phyloP scores from a whole-genome alignment of 495 filamentous ascomycete genomes.

The Cryomyces minteri region DNA sequence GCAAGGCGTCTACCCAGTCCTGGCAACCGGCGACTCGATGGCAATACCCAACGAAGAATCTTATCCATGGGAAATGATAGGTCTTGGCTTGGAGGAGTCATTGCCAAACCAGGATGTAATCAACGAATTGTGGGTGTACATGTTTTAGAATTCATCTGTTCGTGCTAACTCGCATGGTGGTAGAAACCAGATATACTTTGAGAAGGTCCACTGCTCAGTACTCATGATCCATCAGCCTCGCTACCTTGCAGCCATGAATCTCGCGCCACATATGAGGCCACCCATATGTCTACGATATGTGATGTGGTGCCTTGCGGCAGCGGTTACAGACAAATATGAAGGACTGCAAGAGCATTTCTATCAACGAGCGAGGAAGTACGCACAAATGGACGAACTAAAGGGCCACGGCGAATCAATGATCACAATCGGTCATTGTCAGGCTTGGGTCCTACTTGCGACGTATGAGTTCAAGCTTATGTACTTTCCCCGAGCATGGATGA shows the following conservation, averaged over 20 bases:
- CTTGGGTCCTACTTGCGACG: slow-evolving; percentile 57
- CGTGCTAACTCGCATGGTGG: background rate
- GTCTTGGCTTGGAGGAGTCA: slow-evolving; percentile 80
- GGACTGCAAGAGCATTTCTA: slow-evolving; percentile 73
- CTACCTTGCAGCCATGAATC: slow-evolving; percentile 67
- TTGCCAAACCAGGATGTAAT: slow-evolving; percentile 74
- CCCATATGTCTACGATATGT: slow-evolving; percentile 81
- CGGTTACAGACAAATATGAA: slow-evolving; percentile 61
- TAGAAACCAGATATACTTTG: slow-evolving; percentile 75
- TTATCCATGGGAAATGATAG: slow-evolving; percentile 74
- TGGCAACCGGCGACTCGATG: no score
- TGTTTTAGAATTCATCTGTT: background rate
- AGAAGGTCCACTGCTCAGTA: slow-evolving; percentile 67
- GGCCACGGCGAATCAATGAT: slow-evolving; percentile 80
- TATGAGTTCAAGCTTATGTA: slow-evolving; percentile 98
- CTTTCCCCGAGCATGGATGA: slow-evolving; percentile 93
- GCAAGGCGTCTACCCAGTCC: no score
- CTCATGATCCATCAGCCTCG: slow-evolving; percentile 81
- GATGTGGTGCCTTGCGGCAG: slow-evolving; percentile 81
- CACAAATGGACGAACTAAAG: slow-evolving; percentile 79
- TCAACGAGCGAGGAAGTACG: slow-evolving; percentile 69
- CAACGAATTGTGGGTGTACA: slow-evolving; percentile 57
- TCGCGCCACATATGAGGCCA: slow-evolving; percentile 70
- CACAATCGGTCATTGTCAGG: slow-evolving; percentile 62
- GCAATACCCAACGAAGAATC: slow-evolving; percentile 11